A percentile compares a stretch with the other conserved stretches of the same genome.
Conservation (phyloP, 495 filamentous ascomycete species). For the Neurospora africana region DNA sequence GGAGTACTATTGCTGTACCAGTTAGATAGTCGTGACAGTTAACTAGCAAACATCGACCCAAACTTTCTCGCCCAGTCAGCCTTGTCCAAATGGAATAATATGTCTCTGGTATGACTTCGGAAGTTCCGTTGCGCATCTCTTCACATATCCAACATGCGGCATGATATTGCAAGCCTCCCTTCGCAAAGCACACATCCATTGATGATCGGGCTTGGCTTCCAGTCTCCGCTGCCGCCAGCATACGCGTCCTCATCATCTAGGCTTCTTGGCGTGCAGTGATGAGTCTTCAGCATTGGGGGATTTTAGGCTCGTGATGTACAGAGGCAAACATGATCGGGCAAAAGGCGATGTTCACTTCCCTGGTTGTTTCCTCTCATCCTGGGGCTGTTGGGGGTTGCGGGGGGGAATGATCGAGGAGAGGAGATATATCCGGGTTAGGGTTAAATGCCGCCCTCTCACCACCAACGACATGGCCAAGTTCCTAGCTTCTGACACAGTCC, state of each 20-base stretch:
- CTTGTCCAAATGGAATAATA: neutral
- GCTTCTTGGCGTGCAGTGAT: neutral
- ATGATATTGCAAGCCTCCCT: neutral
- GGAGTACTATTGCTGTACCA: neutral
- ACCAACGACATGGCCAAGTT: neutral
- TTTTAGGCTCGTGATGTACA: neutral
- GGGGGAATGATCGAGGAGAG: neutral
- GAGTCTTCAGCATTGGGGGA: neutral
- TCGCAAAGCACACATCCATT: neutral
- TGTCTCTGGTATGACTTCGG: neutral
- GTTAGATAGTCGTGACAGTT: neutral
- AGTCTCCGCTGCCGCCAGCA: neutral
- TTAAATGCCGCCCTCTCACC: neutral
- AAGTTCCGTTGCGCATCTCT: neutral
- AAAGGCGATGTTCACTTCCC: neutral
- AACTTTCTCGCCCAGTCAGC: neutral
- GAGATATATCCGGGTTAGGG: neutral
- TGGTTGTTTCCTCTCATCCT: neutral
- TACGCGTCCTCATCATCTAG: neutral
- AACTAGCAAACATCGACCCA: neutral
- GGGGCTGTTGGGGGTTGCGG: too few relatives aligned
- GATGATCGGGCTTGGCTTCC: neutral
- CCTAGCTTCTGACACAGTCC: neutral
- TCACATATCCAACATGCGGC: neutral
- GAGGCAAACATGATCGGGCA: neutral